Percentiles rank a stretch among this genome's conserved stretches.
Evolutionary conservation across 169 alveolate species (phyloP).

Genomic region (Plasmodium gonderi): DNA sequence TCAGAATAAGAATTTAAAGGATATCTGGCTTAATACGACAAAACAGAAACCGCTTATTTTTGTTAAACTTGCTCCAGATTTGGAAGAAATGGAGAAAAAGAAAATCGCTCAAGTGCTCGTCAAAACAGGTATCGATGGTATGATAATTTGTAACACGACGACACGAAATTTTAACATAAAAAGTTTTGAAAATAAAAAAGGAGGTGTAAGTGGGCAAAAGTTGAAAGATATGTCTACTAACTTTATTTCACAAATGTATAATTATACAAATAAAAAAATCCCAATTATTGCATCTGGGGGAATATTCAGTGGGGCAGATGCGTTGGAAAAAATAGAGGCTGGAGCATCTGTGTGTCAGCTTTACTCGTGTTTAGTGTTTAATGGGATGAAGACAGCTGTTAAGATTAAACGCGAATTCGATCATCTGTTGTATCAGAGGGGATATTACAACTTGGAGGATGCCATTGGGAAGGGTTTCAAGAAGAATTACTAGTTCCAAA

Average conservation of each 20-base stretch:
- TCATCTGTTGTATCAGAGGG: constrained; percentile 39
- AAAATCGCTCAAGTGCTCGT: constrained; percentile 89
- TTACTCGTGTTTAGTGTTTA: constrained; percentile 85
- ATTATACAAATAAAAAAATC: constrained; percentile 82
- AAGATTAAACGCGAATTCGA: constrained; percentile 50
- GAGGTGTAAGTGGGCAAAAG: constrained; percentile 90
- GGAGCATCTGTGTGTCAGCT: constrained; percentile 90
- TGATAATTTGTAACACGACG: constrained; percentile 89
- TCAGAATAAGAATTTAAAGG: not conserved
- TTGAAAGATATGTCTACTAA: constrained; percentile 82
- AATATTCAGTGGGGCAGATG: constrained; percentile 87
- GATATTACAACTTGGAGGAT: constrained; percentile 63
- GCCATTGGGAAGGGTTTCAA: constrained; percentile 52
- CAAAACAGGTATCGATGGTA: constrained; percentile 85
- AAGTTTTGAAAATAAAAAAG: constrained; percentile 76
- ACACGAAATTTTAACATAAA: constrained; percentile 56
- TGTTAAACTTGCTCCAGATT: constrained; percentile 85
- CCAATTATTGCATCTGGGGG: constrained; percentile 92
- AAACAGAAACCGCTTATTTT: constrained; percentile 72
- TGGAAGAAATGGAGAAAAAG: constrained; percentile 81
- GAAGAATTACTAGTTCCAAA: not conserved
- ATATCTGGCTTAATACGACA: constrained; percentile 70
- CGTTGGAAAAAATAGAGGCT: constrained; percentile 88
- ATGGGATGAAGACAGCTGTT: constrained; percentile 68
- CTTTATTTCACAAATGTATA: constrained; percentile 86